These are phyloP conservation scores for Trichoderma arundinaceum DNA, from an alignment of 2,329 filamentous ascomycete species.

Conservation along the genomic window DNA sequence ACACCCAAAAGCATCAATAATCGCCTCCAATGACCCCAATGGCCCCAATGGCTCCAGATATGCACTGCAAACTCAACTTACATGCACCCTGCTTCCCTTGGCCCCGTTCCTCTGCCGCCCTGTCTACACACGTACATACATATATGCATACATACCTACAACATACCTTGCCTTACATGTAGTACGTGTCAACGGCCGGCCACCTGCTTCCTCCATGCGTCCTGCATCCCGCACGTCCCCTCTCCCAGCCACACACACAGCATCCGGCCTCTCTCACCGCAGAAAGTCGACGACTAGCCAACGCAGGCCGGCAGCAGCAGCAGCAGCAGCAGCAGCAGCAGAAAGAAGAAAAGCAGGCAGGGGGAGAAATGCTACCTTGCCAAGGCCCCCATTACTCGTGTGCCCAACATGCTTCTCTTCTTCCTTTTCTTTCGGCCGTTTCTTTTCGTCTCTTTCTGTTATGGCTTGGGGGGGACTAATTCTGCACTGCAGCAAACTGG, in stretches of 20 bases:
- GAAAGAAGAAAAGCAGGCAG: neutral
- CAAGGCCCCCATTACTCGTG: neutral
- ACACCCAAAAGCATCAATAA: neutral
- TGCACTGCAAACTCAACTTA: slow-evolving; percentile 25
- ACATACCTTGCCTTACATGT: neutral
- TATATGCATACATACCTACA: slow-evolving; percentile 5
- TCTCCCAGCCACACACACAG: slow-evolving; percentile 1
- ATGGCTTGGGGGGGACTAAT: neutral
- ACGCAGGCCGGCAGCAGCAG: neutral
- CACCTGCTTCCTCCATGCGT: neutral
- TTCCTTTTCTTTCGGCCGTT: neutral
- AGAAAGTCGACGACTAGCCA: slow-evolving; percentile 10
- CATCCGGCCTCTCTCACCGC: slow-evolving; percentile 23
- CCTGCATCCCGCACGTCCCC: slow-evolving; percentile 20
- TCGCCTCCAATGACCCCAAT: neutral
- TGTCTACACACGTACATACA: neutral
- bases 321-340: too few species aligned
- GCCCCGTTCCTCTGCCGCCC: slow-evolving; percentile 17
- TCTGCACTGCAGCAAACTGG: neutral
- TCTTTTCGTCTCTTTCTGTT: slow-evolving; percentile 2
- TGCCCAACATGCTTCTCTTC: slow-evolving; percentile 11
- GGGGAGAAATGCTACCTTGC: slow-evolving; percentile 6
- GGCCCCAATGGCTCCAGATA: neutral
- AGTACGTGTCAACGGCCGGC: too few species aligned
- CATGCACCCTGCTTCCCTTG: neutral